Conservation (phyloP, 805 yeast species). For the Soucietia sequanensis region DNA sequence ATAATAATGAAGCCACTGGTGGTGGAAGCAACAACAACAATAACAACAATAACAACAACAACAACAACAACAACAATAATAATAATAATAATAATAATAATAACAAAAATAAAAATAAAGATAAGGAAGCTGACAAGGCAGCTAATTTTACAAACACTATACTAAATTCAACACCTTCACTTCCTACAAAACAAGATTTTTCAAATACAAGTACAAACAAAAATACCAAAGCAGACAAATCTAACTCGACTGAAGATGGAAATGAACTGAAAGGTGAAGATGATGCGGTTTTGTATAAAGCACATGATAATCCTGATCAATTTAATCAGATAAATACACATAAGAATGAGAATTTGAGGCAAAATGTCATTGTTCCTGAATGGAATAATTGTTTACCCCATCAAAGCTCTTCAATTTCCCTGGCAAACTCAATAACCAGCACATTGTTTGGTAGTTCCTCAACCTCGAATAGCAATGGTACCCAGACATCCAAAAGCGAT, state of each 20-base stretch:
- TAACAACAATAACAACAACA: background rate
- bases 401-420: constrained; percentile 15
- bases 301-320: constrained; percentile 39
- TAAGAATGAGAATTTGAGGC: constrained; percentile 40
- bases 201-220: constrained; percentile 3
- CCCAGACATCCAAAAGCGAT: constrained; percentile 24
- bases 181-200: constrained; percentile 18
- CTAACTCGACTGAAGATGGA: constrained; percentile 7
- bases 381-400: constrained; percentile 39
- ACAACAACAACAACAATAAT: constrained; percentile 1
- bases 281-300: constrained; percentile 45
- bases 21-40: no score
- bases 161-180: constrained; percentile 28
- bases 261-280: constrained; percentile 15
- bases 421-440: constrained; percentile 15
- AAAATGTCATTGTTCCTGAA: constrained; percentile 41
- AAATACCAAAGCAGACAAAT: constrained; percentile 8
- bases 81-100: constrained; percentile 4
- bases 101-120: constrained; percentile 9
- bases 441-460: constrained; percentile 23
- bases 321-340: constrained; percentile 44
- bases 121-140: constrained; percentile 7
- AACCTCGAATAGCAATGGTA: constrained; percentile 15
- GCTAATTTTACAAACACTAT: constrained; percentile 26
- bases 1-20: constrained; percentile 2